A percentile compares a stretch with the other conserved stretches of the same genome.
Evolutionary conservation across 169 alveolate species (phyloP).

Genomic region (Cryptosporidium parvum): DNA sequence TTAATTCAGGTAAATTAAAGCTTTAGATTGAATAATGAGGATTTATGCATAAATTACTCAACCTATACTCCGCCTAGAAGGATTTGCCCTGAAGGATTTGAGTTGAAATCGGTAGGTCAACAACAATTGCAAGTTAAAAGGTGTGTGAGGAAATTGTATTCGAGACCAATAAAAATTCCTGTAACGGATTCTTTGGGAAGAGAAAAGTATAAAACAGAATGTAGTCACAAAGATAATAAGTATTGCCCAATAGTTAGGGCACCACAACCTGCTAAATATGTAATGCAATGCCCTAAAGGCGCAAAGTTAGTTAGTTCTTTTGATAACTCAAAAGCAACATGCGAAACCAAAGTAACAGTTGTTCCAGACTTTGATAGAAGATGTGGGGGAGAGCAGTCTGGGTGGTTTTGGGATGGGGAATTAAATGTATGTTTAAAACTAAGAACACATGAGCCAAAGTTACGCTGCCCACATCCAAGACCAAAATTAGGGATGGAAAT

Average conservation of each 20-base stretch:
- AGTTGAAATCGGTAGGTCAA: constrained; percentile 50
- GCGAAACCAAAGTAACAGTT: constrained; percentile 56
- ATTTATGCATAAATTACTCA: constrained; percentile 58
- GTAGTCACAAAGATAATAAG: constrained; percentile 34
- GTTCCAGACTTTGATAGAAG: constrained; percentile 62
- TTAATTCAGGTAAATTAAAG: constrained; percentile 6
- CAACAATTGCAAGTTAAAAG: constrained; percentile 22
- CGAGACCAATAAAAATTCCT: constrained; percentile 72
- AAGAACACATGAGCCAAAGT: constrained; percentile 63
- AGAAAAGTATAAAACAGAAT: constrained; percentile 30
- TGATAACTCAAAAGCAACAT: constrained; percentile 67
- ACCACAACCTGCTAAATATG: constrained; percentile 59
- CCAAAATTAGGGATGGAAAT: constrained; percentile 55
- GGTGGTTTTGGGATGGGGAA: constrained; percentile 74
- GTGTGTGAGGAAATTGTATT: constrained; percentile 59
- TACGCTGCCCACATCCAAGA: constrained; percentile 65
- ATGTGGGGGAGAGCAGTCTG: constrained; percentile 65
- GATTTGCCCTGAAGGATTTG: constrained; percentile 74
- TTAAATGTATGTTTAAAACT: constrained; percentile 25
- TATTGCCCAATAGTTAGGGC: constrained; percentile 39
- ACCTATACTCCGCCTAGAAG: constrained; percentile 62
- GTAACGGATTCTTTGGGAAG: constrained; percentile 56
- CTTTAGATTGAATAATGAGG: constrained; percentile 43
- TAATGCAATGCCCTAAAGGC: constrained; percentile 59
- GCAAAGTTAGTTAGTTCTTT: constrained; percentile 49